Evolutionary conservation across 345 rosid genomes (phyloP).

Genomic region (Moricandia moricandioides): DNA sequence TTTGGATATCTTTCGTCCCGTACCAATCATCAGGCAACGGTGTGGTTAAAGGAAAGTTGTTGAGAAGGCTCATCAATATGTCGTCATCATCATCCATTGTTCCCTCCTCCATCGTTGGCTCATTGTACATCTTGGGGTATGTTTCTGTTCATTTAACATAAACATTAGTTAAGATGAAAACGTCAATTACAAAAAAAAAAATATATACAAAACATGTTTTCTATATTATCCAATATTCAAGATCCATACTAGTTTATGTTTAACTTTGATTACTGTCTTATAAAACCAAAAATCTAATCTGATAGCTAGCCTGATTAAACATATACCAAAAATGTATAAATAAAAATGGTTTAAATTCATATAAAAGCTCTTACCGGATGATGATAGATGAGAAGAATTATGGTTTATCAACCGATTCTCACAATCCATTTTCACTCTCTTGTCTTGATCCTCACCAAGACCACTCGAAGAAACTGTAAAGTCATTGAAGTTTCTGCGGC

Average conservation of each 20-base stretch:
- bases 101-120: slow-evolving; percentile 40
- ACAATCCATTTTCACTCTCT: slow-evolving; percentile 16
- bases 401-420: slow-evolving; percentile 39
- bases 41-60: slow-evolving; percentile 56
- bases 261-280: too few species aligned
- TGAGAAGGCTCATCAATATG: slow-evolving; percentile 56
- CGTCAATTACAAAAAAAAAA: background rate
- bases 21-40: slow-evolving; percentile 69
- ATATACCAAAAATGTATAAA: background rate
- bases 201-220: background rate
- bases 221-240: background rate
- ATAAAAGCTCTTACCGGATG: slow-evolving; percentile 42
- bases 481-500: slow-evolving; percentile 28
- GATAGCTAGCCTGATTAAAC: background rate
- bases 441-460: slow-evolving; percentile 15
- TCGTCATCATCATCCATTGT: slow-evolving; percentile 60
- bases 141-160: slow-evolving; percentile 29
- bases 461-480: slow-evolving; percentile 6
- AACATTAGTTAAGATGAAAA: background rate
- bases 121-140: slow-evolving; percentile 38
- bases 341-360: background rate
- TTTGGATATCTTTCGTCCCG: slow-evolving; percentile 22
- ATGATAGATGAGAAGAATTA: slow-evolving; percentile 43
- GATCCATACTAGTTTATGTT: too few species aligned
- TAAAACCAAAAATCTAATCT: background rate